These are phyloP conservation scores for Rossbeevera mucosa DNA, from an alignment of 768 basidiomycete genomes.

Conservation along the genomic window DNA sequence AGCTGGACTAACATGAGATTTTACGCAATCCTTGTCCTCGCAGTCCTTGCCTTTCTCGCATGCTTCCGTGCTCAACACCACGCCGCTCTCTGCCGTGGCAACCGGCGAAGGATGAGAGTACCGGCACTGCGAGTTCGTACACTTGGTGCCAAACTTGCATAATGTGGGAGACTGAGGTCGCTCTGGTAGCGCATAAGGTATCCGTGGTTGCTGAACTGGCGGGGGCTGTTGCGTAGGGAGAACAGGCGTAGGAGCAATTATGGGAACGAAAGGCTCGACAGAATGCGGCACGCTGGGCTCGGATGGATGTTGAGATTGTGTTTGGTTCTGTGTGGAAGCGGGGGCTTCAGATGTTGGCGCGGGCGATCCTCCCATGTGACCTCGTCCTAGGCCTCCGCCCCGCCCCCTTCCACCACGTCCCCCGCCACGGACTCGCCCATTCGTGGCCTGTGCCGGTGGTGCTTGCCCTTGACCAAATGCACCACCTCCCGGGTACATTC, in stretches of 20 bases:
- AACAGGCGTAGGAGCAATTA: conserved; percentile 24
- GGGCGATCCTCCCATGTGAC: conserved; percentile 27
- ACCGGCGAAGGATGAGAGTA: conserved; percentile 97
- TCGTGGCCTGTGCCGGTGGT: conserved; percentile 15
- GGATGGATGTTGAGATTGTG: conserved; percentile 13
- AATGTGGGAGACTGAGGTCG: conserved; percentile 84
- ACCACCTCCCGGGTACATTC: conserved; percentile 38
- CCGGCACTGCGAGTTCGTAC: conserved; percentile 83
- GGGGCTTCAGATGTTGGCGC: conserved; percentile 18
- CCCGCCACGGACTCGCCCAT: conserved; percentile 42
- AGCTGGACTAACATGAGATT: conserved; percentile 87
- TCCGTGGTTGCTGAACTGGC: conserved; percentile 27
- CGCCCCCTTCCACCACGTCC: conserved; percentile 43
- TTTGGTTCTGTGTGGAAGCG: conserved; percentile 17
- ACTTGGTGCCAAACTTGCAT: conserved; percentile 91
- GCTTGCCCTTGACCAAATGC: conserved; percentile 20
- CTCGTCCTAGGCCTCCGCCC: conserved; percentile 42
- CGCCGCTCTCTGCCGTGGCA: conserved; percentile 89
- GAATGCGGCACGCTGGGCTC: conserved; percentile 14
- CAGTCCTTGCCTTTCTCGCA: conserved; percentile 89
- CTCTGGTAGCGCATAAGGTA: conserved; percentile 59
- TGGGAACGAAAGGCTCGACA: conserved; percentile 11
- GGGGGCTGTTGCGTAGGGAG: conserved; percentile 19
- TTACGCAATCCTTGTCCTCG: conserved; percentile 90
- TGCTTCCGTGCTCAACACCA: conserved; percentile 90